These are phyloP conservation scores for Orbilia brochopaga DNA, from an alignment of 2,329 filamentous ascomycete genomes.

Conservation along the genomic window DNA sequence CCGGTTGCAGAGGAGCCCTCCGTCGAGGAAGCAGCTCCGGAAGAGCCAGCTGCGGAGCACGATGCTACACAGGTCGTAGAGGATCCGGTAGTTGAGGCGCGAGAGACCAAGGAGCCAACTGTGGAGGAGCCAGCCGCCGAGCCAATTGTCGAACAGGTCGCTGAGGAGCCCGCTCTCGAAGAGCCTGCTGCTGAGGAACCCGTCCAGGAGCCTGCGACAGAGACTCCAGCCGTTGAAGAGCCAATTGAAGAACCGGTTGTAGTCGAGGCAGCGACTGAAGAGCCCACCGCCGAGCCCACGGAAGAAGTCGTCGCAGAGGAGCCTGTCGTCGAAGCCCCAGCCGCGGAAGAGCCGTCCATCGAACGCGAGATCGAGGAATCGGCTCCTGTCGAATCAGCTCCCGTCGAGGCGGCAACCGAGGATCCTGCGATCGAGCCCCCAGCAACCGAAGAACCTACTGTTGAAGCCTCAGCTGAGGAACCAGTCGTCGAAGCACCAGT, in stretches of 20 bases:
- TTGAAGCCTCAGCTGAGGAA: slow-evolving; percentile 6
- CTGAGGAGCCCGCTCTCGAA: slow-evolving; percentile 7
- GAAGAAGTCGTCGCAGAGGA: slow-evolving; percentile 7
- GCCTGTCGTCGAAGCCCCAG: neutral
- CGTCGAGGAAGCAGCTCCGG: neutral
- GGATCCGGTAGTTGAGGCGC: no score
- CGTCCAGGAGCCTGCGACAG: neutral
- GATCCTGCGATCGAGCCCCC: neutral
- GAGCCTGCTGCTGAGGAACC: slow-evolving; percentile 6
- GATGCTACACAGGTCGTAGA: no score
- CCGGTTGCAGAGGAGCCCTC: no score
- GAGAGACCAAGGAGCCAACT: neutral
- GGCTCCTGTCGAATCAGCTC: slow-evolving; percentile 4
- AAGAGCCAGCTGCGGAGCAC: slow-evolving; percentile 18
- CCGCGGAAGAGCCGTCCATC: slow-evolving; percentile 4
- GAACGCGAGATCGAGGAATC: slow-evolving; percentile 2
- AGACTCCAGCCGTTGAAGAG: slow-evolving; percentile 3
- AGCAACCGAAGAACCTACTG: slow-evolving; percentile 15
- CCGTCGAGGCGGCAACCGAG: neutral
- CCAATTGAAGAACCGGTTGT: slow-evolving; percentile 8
- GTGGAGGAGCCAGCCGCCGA: neutral
- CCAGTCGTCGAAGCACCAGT: neutral
- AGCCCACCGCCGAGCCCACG: slow-evolving; percentile 6
- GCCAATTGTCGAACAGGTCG: neutral
- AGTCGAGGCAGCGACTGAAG: slow-evolving; percentile 2